Conservation (phyloP, 768 basidiomycete species). For the Pleurotus tuoliensis region DNA sequence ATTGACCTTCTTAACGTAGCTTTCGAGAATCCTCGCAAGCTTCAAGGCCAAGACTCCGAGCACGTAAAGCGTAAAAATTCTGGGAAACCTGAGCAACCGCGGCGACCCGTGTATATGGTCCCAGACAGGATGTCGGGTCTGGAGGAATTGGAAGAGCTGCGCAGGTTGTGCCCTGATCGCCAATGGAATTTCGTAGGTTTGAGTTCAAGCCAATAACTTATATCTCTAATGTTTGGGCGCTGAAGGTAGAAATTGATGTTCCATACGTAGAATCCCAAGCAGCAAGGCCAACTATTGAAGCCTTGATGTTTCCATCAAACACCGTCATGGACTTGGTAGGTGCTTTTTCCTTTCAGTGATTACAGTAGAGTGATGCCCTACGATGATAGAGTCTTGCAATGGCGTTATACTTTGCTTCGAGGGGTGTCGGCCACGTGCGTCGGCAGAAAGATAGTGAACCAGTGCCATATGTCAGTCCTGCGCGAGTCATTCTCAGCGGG, state of each 20-base stretch:
- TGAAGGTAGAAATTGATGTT: conserved; percentile 81
- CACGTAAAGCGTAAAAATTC: conserved; percentile 28
- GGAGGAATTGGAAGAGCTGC: conserved; percentile 74
- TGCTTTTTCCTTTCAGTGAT: background rate
- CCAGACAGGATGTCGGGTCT: conserved; percentile 87
- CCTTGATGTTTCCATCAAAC: conserved; percentile 71
- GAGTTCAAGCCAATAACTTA: background rate
- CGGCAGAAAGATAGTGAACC: conserved; percentile 25
- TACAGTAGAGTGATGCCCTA: background rate
- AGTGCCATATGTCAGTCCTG: conserved; percentile 61
- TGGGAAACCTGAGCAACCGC: conserved; percentile 6
- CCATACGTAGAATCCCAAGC: conserved; percentile 74
- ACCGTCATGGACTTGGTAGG: conserved; percentile 89
- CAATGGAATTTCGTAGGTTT: conserved; percentile 81
- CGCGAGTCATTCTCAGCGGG: conserved; percentile 84
- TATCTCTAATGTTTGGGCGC: conserved; percentile 7
- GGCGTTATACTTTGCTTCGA: conserved; percentile 91
- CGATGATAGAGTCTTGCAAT: conserved; percentile 75
- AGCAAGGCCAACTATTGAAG: conserved; percentile 52
- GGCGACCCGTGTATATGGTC: conserved; percentile 57
- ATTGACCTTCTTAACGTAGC: conserved; percentile 93
- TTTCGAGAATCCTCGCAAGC: conserved; percentile 91
- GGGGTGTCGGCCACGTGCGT: conserved; percentile 64
- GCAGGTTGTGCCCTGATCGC: conserved; percentile 69
- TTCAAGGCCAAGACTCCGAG: conserved; percentile 50